Base-by-base conservation (phyloP, 371 early-diverging fungal genomes). In the Dichotomocladium elegans region DNA sequence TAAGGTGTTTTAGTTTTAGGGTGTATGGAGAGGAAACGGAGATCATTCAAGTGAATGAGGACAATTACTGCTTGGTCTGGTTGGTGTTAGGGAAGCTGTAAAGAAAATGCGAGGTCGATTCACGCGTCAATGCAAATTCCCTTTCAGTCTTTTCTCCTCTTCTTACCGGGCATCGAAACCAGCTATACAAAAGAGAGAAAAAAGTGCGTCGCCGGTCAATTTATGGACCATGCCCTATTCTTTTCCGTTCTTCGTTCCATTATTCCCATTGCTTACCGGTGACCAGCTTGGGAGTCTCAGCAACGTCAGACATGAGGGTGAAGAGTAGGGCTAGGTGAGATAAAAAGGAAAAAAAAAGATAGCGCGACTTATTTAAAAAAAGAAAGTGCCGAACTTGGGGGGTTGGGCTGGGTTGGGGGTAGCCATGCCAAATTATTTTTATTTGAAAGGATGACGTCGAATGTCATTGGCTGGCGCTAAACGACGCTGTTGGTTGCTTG, bases 51-150 rank as follows among this genome's bases (percentile, higher is more conserved):
- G n/a, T n/a, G n/a, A 48, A 47, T 44, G 11, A 26, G 6, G 17
- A 53, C 34, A 56, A 57, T 19, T 65, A 65, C 66, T 82, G 87
- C 90, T 89, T 94, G 82, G 92, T 92, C 82, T 94, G 94, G 86
- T 96, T 95, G 70, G 85, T 83, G 88, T 95, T 93, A 64, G 96
- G 96, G 89, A 95, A 95, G 57, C 96, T 68, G 43, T 30, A 47
- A 30, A 3, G 14, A 37, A 22, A 21, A 25, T 5, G 17, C 64
- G 49, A 82, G 15, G 37, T 37, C 37, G 21, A 37, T 37, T 17
- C n/a, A 29, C 14, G 45, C 35, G 22, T 27, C 4, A 15, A 37
- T 10, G n/a, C 5, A 15, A 22, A 25, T 26, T 26, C 29, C 26
- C 17, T 17, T 37, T 37, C 6, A 9, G 1, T 17, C n/a, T 15